Evolutionary conservation across 164 flowering plant genomes (phyloP), one percentile per base, ranked within the genome.

Genomic region (Nymphaea colorata): DNA sequence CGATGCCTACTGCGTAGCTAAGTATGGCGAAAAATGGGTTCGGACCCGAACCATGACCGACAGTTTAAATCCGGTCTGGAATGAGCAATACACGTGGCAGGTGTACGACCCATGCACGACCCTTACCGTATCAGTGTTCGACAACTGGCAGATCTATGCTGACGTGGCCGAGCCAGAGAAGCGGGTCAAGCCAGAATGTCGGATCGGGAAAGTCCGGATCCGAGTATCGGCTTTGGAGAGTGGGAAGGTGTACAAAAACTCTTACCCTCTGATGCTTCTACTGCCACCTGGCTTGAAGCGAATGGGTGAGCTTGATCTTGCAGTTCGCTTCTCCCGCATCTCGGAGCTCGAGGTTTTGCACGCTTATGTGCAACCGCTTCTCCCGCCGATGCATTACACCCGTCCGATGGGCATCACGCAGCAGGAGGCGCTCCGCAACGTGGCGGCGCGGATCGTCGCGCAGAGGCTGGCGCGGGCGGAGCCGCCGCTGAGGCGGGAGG

Each of bases 31-130:
- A 5, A 94, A 91, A 68, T 94, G 97, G 97, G 84, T 90, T 6
- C 86, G 96, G 0, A 88, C 97, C 0, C 82, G 96, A 0, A 87
- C 96, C 0, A 82, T 88, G 0, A 69, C 82, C 0, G 87, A 91
- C 65, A 78, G 79, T 45, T 66, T 89, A 66, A 83, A 87, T 53
- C 99, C 99, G 1, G 80, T 70, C 55, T 94, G 97, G 97, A 91
- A 94, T 69, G 97, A 91, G 76, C 97, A 94, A 78, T 94, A 90
- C 79, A 89, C 93, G 66, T 94, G 91, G 92, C 76, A 83, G 60
- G 97, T 94, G 2, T 89, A 80, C 65, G 97, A 94, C 65, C 99
- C 97, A 0, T 89, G 87, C 64, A 91, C 97, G 0, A 92, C 90
- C 5, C 69, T 94, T 47, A 79, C 92, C 2, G 59, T 94, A 4